A percentile compares a stretch with the other conserved stretches of the same genome.
Conservation (phyloP, 768 basidiomycete species). For the Rubroboletus satanas region DNA sequence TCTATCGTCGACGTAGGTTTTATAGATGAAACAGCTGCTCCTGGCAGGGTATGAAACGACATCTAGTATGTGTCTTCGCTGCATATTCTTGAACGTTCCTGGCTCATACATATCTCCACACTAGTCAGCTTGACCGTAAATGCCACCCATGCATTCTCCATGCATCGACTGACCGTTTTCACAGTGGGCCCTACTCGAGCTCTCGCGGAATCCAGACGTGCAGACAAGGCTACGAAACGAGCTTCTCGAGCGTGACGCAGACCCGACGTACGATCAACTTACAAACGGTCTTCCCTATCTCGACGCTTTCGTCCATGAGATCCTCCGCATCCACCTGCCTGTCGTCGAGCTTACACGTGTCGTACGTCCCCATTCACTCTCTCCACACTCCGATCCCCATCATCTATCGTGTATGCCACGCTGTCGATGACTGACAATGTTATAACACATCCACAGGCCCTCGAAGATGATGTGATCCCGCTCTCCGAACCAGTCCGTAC, state of each 20-base stretch:
- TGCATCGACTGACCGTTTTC: too few relatives aligned
- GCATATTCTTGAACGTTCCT: too few relatives aligned
- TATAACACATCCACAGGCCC: slow-evolving; percentile 31
- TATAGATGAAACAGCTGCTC: slow-evolving; percentile 20
- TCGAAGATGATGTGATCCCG: slow-evolving; percentile 46
- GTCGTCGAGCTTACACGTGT: too few relatives aligned
- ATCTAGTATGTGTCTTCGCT: slow-evolving; percentile 4
- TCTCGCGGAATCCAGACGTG: slow-evolving; percentile 40
- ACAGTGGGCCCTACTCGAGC: slow-evolving; percentile 39
- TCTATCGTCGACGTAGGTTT: background rate
- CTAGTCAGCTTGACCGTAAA: too few relatives aligned
- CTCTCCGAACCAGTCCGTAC: slow-evolving; percentile 40
- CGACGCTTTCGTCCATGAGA: slow-evolving; percentile 22
- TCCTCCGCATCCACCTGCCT: too few relatives aligned
- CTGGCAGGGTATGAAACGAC: slow-evolving; percentile 23
- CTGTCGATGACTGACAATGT: background rate
- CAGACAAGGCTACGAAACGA: slow-evolving; percentile 52
- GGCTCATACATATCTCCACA: too few relatives aligned
- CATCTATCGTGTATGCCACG: background rate
- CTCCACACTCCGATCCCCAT: background rate
- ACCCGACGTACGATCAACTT: slow-evolving; percentile 55
- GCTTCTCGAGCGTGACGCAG: slow-evolving; percentile 39
- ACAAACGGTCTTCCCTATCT: slow-evolving; percentile 49
- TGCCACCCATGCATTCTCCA: too few relatives aligned
- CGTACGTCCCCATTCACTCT: background rate